Evolutionary conservation across 495 filamentous ascomycete genomes (phyloP).

Genomic region (Annulohypoxylon nitens): DNA sequence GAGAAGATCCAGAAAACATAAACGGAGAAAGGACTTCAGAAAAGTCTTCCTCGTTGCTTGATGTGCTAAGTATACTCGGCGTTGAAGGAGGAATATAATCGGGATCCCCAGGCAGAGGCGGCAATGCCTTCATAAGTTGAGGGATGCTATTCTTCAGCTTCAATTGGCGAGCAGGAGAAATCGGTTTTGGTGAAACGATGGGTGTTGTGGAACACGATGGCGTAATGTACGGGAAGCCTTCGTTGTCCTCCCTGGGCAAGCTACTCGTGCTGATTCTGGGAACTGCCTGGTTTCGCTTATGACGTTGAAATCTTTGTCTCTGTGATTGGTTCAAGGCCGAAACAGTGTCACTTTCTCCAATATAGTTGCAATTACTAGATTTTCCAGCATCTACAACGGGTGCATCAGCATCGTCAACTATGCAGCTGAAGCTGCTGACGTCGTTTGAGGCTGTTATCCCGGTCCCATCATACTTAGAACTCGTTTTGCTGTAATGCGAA

Average conservation of each 20-base stretch:
- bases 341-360: neutral
- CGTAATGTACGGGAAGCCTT: slow-evolving; percentile 45
- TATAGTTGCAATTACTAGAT: neutral
- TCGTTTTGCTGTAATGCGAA: slow-evolving; percentile 13
- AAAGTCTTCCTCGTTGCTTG: slow-evolving; percentile 43
- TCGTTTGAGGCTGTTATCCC: neutral
- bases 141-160: slow-evolving; percentile 64
- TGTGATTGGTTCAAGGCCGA: slow-evolving; percentile 9
- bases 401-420: neutral
- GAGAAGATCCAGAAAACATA: slow-evolving; percentile 26
- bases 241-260: slow-evolving; percentile 46
- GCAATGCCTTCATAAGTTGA: slow-evolving; percentile 64
- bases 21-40: slow-evolving; percentile 47
- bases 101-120: slow-evolving; percentile 56
- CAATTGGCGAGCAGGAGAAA: slow-evolving; percentile 60
- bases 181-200: slow-evolving; percentile 61
- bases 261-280: slow-evolving; percentile 48
- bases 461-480: neutral
- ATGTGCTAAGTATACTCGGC: slow-evolving; percentile 35
- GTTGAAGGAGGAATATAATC: slow-evolving; percentile 41
- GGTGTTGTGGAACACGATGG: slow-evolving; percentile 49
- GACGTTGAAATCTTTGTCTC: slow-evolving; percentile 38
- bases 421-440: neutral
- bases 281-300: slow-evolving; percentile 47
- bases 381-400: neutral